Base-by-base conservation (phyloP, 176 grass and related monocot genomes). In the Triticum urartu region DNA sequence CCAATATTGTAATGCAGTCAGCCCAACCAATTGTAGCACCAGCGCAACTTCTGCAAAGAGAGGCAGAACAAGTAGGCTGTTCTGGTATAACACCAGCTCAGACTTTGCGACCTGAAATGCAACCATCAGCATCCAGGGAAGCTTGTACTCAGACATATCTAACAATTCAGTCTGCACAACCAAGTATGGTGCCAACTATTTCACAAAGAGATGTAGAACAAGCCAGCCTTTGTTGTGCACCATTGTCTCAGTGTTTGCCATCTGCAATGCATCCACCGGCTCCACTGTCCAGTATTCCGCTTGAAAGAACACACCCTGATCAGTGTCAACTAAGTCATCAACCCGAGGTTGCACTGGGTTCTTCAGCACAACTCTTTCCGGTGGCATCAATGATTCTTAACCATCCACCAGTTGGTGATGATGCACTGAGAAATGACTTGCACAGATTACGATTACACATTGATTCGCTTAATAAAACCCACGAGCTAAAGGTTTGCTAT, bases 371-470 rank as follows among this genome's bases (percentile, higher is more conserved):
- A 72, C 75, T 92, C 68, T 95, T 92, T 95, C 88, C 86, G 9
- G 25, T 85, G 65, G 56, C 83, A 78, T 72, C 83, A 52, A 78
- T 87, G 30, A 79, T 95, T 76, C 83, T 83, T 64, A 80, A 82
- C 75, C 80, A 90, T 24, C 81, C 81, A 89, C 88, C 71, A 39
- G 60, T 90, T 80, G 80, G 89, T 43, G 47, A 54, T 59, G 93
- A 92, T 72, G 86, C 93, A 68, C 65, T 95, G 48, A 95, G 82
- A 88, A 92, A 92, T 89, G 93, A 95, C 64, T 40, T 95, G 79
- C 78, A 86, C 62, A 90, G 78, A 60, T 89, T 98, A 79, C 84
- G 62, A 21, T 36, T 87, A 32, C 39, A 81, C 60, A 80, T 85
- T 58, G 91, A 93, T 39, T 71, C 60, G n/a, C 68, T 88, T 42